Base-by-base conservation (phyloP, 805 yeast species). In the Teunomyces barrocoloradensis region DNA sequence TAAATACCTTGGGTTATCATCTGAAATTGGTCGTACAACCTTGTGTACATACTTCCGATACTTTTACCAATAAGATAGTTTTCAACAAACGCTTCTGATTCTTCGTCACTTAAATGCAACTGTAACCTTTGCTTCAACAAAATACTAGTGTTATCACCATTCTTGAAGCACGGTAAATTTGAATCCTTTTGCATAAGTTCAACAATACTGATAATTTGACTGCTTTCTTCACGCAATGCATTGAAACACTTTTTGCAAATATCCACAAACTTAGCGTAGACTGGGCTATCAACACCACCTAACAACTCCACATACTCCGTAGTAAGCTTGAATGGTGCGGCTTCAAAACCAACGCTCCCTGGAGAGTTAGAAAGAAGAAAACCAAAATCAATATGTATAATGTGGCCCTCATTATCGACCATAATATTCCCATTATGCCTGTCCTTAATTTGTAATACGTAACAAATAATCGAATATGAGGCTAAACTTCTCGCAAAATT, bases 381-480 rank as follows among this genome's bases (percentile, higher is more conserved):
- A 0, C 99, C 99, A 71, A 94, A 94, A 68, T 94, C 99, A 56
- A 94, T 94, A 65, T 89, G 96, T 40, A 92, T 83, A 10, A 94
- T 86, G 61, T 94, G 99, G 0, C 99, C 99, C 50, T 92, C 96
- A 49, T 85, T 83, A 61, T 94, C 99, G 34, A 92, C 73, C 99
- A 94, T 92, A 49, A 94, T 91, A 64, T 94, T 94, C 60, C 99
- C 99, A 62, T 92, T 92, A 63, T 92, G 99, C 55, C 99, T 80
- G 66, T 94, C 99, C 64, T 94, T 94, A 50, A 94, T 88, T 68
- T 92, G 98, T 43, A 94, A 71, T 35, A 92, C 71, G 56, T 90
- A 94, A 51, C 97, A 89, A 29, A 94, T 84, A 13, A 94, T 82
- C 0, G 97, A 90, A 66, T 92, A 94, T 0, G 95, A 86, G 0